These are phyloP conservation scores for Xanthoceras sorbifolium DNA, from an alignment of 345 rosid genomes.

Conservation along the genomic window DNA sequence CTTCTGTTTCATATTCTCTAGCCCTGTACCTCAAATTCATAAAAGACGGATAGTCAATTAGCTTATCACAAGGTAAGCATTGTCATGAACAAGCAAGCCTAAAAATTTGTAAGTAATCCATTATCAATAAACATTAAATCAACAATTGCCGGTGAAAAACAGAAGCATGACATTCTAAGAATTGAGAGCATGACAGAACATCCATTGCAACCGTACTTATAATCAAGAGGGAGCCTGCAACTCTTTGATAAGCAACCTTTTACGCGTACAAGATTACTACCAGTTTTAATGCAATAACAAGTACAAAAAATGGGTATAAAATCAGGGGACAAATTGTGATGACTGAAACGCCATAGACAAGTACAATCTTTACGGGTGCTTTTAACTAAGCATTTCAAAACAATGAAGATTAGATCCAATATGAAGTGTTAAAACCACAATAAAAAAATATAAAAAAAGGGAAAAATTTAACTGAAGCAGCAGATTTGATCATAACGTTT, in stretches of 20 bases:
- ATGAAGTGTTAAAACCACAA: neutral
- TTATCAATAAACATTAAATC: neutral
- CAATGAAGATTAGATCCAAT: neutral
- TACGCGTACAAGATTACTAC: neutral
- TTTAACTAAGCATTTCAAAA: neutral
- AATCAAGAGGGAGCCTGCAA: neutral
- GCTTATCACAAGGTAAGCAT: neutral
- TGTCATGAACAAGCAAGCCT: neutral
- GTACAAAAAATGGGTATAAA: neutral
- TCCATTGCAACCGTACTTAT: neutral
- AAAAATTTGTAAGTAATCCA: neutral
- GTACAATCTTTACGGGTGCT: neutral
- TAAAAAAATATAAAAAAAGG: neutral
- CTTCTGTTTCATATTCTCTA: neutral
- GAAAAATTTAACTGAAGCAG: neutral
- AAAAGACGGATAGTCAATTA: neutral
- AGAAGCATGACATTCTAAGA: neutral
- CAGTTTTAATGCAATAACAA: neutral
- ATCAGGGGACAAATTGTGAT: neutral
- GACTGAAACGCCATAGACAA: neutral
- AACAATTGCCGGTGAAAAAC: neutral
- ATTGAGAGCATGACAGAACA: neutral
- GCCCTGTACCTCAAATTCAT: constrained; percentile 8
- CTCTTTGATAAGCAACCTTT: neutral
- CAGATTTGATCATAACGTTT: neutral